Conservation (phyloP, 805 yeast genomes). For the Cyberlindnera xishuangbannaensis region DNA sequence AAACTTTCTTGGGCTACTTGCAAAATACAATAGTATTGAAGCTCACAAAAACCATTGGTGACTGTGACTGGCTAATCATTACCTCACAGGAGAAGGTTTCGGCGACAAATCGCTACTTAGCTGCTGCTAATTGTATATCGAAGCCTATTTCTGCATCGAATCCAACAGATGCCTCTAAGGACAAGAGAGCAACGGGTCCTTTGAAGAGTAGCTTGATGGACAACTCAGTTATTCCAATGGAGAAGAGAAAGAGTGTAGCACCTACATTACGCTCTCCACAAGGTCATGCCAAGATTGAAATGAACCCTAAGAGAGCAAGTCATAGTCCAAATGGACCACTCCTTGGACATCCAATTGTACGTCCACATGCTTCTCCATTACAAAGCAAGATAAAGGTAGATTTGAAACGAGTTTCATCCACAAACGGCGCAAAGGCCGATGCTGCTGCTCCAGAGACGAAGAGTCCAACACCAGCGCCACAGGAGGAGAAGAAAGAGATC, state of each 20-base stretch:
- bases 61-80: slow-evolving; percentile 34
- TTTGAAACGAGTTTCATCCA: slow-evolving; percentile 20
- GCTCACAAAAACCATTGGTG: slow-evolving; percentile 32
- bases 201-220: too few species aligned
- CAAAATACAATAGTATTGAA: slow-evolving; percentile 31
- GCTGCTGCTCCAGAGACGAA: too few species aligned
- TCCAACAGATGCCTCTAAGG: too few species aligned
- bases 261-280: slow-evolving; percentile 12
- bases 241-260: slow-evolving; percentile 8
- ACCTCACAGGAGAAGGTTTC: slow-evolving; percentile 29
- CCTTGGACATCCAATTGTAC: slow-evolving; percentile 10
- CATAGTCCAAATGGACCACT: too few species aligned
- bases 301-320: too few species aligned
- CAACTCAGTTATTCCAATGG: too few species aligned
- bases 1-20: slow-evolving; percentile 30
- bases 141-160: too few species aligned
- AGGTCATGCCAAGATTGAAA: too few species aligned
- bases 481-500: slow-evolving; percentile 1
- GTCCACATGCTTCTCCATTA: slow-evolving; percentile 12
- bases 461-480: too few species aligned
- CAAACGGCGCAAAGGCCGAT: too few species aligned
- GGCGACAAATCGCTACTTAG: slow-evolving; percentile 22
- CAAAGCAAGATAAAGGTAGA: slow-evolving; percentile 10
- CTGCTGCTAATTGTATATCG: slow-evolving; percentile 24
- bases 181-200: too few species aligned